Evolutionary conservation across 106 monocot genomes (phyloP).

Genomic region (Gastrodia elata): DNA sequence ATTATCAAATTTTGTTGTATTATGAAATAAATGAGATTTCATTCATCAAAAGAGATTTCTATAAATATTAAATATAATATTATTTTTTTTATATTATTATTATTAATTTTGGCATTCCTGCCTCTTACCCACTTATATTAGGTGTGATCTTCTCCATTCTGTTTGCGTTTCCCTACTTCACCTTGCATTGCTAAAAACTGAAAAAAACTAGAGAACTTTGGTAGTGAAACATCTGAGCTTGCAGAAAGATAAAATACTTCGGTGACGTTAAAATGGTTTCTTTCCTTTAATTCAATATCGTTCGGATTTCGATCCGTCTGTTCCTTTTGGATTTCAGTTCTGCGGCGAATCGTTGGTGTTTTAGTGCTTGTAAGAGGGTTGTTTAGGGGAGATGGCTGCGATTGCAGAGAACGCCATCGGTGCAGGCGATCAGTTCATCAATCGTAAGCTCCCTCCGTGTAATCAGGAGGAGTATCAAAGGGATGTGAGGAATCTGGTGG

Average conservation of each 20-base stretch:
- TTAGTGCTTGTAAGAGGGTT: not conserved
- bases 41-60: too few relatives aligned
- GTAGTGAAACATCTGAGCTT: not conserved
- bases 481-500: constrained; percentile 56
- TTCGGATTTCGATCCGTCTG: not conserved
- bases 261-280: not conserved
- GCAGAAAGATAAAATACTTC: not conserved
- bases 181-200: too few relatives aligned
- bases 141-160: too few relatives aligned
- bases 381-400: constrained; percentile 22
- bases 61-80: too few relatives aligned
- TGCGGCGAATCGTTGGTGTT: constrained; percentile 1
- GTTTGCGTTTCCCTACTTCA: too few relatives aligned
- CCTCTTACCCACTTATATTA: too few relatives aligned
- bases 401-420: constrained; percentile 37
- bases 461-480: constrained; percentile 27
- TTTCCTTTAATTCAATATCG: not conserved
- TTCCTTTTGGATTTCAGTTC: not conserved
- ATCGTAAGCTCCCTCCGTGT: constrained; percentile 11
- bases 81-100: too few relatives aligned
- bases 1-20: too few relatives aligned
- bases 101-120: too few relatives aligned
- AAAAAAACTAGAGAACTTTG: too few relatives aligned
- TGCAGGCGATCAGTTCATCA: constrained; percentile 23
- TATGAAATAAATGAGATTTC: too few relatives aligned